Base-by-base conservation (phyloP, 2,329 filamentous ascomycete genomes). In the Knoxdaviesia capensis region DNA sequence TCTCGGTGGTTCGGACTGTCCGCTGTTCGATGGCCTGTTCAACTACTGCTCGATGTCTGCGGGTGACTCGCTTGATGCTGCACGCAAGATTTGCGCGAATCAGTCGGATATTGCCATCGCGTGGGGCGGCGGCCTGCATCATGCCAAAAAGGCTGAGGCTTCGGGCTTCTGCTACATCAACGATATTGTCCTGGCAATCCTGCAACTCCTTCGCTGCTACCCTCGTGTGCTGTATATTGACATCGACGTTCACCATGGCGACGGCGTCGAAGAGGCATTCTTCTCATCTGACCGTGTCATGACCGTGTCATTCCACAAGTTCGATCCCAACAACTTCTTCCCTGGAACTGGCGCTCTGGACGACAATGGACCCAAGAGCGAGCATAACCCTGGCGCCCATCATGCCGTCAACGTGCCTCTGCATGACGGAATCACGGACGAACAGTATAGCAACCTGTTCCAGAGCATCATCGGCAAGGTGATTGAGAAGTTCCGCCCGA, bases 111-210 rank as follows among this genome's bases (percentile, higher is more conserved):
- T 98, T 54, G 90, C 90, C 43, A 86, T 98, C 54, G 92, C 93
- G 52, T 98, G 90, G 90, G 90, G 86, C 11, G 90, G 90, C 34
- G 90, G 90, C 7, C 71, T 98, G 31, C 90, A 98, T 59, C 90
- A 98, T 54, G 90, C 90, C 38, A 94, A 96, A 60, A 90, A 88
- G 56, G 75, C 80, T 42, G 86, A 94, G 60, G 88, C 90, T 0
- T 88, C 81, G 9, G 90, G 90, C 0, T 98, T 98, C 60, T 98
- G 90, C 64, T 98, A 98, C 62, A 86, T 96, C 62, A 98, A 98
- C 59, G 90, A 98, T 59, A 96, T 96, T 52, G 90, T 96, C 44
- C 71, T 98, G 39, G 85, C 82, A 34, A 90, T 94, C 51, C 70
- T 96, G 34, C 81, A 94, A 56, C 71, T 98, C 7, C 67, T 96